Base-by-base conservation (phyloP, 345 rosid species). In the Nephelium lappaceum region DNA sequence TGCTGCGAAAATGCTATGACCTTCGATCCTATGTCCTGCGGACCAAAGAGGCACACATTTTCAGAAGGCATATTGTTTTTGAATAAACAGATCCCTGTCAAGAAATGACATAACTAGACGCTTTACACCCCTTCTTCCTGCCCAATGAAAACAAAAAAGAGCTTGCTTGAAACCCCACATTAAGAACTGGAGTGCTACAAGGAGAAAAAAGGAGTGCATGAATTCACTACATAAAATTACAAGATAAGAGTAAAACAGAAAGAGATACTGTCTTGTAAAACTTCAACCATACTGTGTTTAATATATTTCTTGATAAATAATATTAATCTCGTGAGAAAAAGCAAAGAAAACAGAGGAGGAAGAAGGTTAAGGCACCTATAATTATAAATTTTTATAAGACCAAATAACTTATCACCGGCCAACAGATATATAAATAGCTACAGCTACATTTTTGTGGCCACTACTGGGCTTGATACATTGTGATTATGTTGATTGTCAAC, bases 11-110 rank as follows among this genome's bases (percentile, higher is more conserved):
- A 93, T 9, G 92, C 89, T 80, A 83, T 79, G 39, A 96, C 81
- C 87, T 93, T 93, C 16, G 95, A 75, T 49, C 87, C 89, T 75
- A 96, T 85, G 66, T 96, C 98, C 99, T 96, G 90, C 53, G 86
- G 84, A 71, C 16, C 57, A 23, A 55, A 51, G 55, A 39, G 49
- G 67, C 27, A 67, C 16, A 36, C 12, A 53, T 69, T 74, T 74
- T 74, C 16, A 62, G 16, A 42, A 42, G 42, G 67, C 24, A 64
- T 12, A 5, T 18, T 67, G 39, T 67, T 53, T n/a, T 18, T 53
- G 49, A 36, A 27, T 39, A 75, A 64, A 38, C 14, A 15, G 36
- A n/a, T 39, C 0, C 6, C 24, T 67, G 15, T 14, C 24, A 24
- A 23, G 12, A 16, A 62, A 61, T 63, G 57, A 41, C 66, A 76